These are phyloP conservation scores for Cystobasidium pallidum DNA, from an alignment of 1,284 basidiomycete species.

Conservation along the genomic window DNA sequence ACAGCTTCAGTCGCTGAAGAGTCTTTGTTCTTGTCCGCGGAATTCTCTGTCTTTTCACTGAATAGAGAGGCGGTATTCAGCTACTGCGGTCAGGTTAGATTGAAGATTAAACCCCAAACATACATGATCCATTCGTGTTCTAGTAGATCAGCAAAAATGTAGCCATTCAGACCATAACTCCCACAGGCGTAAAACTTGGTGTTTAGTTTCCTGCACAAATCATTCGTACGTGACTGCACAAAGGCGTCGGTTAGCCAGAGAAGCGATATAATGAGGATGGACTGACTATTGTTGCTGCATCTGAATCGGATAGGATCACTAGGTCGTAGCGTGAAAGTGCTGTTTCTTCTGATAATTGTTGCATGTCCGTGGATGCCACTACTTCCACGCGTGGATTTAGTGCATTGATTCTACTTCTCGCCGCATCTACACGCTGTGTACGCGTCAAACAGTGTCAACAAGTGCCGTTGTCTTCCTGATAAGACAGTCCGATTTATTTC, in stretches of 20 bases:
- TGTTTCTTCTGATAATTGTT: slow-evolving; percentile 47
- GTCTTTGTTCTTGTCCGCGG: slow-evolving; percentile 62
- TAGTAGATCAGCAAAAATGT: slow-evolving; percentile 90
- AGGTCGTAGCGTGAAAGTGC: slow-evolving; percentile 59
- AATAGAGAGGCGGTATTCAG: background rate
- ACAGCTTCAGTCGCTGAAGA: slow-evolving; percentile 58
- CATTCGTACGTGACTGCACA: slow-evolving; percentile 74
- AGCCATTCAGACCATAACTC: slow-evolving; percentile 88
- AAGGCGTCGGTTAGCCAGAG: background rate
- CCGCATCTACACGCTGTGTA: slow-evolving; percentile 76
- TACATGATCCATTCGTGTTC: slow-evolving; percentile 83
- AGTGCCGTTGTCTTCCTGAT: background rate
- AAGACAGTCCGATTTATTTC: background rate
- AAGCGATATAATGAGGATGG: background rate
- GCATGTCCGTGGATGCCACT: slow-evolving; percentile 64
- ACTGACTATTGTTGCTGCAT: slow-evolving; percentile 67
- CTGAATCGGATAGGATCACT: slow-evolving; percentile 53
- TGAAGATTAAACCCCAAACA: too few species aligned
- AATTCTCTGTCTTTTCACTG: slow-evolving; percentile 59
- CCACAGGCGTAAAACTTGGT: slow-evolving; percentile 86
- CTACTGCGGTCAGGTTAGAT: too few species aligned
- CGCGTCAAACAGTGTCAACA: slow-evolving; percentile 19
- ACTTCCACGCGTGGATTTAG: slow-evolving; percentile 90
- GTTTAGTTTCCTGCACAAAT: slow-evolving; percentile 68
- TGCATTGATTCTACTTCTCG: slow-evolving; percentile 78